phyloP scores from a whole-genome alignment of 2,329 filamentous ascomycete species.

The Alternaria triticimaculans region DNA sequence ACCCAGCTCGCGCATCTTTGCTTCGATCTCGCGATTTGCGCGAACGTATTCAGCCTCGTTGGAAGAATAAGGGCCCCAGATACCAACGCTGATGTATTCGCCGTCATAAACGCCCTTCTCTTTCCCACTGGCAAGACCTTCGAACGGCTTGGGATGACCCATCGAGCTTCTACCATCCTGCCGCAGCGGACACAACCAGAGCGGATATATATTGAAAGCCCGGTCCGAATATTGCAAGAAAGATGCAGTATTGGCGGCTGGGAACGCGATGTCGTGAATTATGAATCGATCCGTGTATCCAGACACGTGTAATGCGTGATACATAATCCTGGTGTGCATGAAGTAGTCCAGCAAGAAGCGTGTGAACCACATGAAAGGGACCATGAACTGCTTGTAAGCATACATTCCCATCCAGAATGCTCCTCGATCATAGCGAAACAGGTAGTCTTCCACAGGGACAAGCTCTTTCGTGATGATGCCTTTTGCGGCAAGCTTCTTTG shows the following conservation, averaged over 20 bases:
- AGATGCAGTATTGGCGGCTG: slow-evolving; percentile 56
- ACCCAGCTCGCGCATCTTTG: slow-evolving; percentile 70
- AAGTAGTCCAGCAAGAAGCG: slow-evolving; percentile 66
- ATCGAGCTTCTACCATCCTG: slow-evolving; percentile 41
- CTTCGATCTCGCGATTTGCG: slow-evolving; percentile 75
- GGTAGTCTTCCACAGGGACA: slow-evolving; percentile 61
- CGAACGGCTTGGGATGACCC: slow-evolving; percentile 32
- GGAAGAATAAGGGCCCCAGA: slow-evolving; percentile 78
- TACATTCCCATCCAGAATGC: slow-evolving; percentile 69
- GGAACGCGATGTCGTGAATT: slow-evolving; percentile 69
- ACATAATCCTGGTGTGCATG: slow-evolving; percentile 68
- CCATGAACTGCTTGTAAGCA: slow-evolving; percentile 65
- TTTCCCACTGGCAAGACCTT: slow-evolving; percentile 9
- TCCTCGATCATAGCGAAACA: slow-evolving; percentile 68
- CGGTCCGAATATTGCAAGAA: slow-evolving; percentile 61
- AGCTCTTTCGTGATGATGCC: slow-evolving; percentile 40
- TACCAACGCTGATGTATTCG: slow-evolving; percentile 54
- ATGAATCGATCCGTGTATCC: slow-evolving; percentile 63
- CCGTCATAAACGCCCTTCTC: slow-evolving; percentile 19
- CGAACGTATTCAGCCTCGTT: slow-evolving; percentile 65
- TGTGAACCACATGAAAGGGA: slow-evolving; percentile 65
- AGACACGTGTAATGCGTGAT: slow-evolving; percentile 66
- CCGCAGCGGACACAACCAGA: slow-evolving; percentile 64
- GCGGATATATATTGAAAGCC: slow-evolving; percentile 59
- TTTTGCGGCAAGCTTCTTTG: slow-evolving; percentile 31